phyloP scores from a whole-genome alignment of 192 early-diverging fungal species.

The Backusella tarrabulga region DNA sequence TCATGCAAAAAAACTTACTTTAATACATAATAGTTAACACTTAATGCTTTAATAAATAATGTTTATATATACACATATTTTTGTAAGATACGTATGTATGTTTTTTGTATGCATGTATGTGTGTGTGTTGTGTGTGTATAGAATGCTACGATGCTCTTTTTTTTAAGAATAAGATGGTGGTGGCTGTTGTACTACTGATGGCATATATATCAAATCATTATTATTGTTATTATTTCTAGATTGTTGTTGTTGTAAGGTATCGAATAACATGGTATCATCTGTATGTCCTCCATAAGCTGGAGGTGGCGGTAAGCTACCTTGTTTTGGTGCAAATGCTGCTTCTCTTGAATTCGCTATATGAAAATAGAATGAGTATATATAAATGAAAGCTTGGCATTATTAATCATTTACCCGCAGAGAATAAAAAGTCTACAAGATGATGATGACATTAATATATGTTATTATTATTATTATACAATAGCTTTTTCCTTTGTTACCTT shows the following conservation, averaged over 20 bases:
- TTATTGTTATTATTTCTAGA: background rate
- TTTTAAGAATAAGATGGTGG: constrained; percentile 7
- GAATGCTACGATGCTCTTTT: background rate
- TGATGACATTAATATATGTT: background rate
- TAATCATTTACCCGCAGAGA: constrained; percentile 9
- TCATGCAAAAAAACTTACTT: background rate
- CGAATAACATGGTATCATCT: constrained; percentile 19
- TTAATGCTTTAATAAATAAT: background rate
- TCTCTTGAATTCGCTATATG: constrained; percentile 64
- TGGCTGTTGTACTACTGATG: background rate
- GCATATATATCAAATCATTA: background rate
- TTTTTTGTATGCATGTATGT: no score
- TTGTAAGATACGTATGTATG: background rate
- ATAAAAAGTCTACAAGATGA: constrained; percentile 13
- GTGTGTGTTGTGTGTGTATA: background rate
- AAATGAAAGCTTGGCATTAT: background rate
- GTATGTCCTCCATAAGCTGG: constrained; percentile 58
- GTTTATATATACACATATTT: background rate
- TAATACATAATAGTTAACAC: background rate
- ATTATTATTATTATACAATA: constrained; percentile 38
- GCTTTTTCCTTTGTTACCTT: constrained; percentile 36
- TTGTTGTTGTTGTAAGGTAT: background rate
- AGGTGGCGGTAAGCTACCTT: constrained; percentile 61
- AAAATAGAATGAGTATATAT: background rate
- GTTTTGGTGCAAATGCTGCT: constrained; percentile 66